Conservation (phyloP, 768 basidiomycete species). For the Lentinus tigrinus region DNA sequence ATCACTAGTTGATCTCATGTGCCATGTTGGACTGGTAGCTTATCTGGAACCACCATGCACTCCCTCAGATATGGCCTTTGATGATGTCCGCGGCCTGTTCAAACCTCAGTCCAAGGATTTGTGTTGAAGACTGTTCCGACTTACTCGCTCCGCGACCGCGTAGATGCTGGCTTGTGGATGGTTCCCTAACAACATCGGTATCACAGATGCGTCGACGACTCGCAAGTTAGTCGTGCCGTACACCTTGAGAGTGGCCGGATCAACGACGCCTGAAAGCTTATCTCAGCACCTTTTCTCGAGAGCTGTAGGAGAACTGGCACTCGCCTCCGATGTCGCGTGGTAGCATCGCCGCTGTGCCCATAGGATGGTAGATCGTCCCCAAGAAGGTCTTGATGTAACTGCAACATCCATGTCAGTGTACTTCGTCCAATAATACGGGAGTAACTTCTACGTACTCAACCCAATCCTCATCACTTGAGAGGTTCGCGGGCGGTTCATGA, state of each 20-base stretch:
- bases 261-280: neutral
- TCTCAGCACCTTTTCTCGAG: neutral
- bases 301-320: neutral
- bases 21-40: neutral
- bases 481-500: neutral
- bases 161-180: constrained; percentile 12
- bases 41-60: too few relatives aligned
- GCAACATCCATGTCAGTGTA: neutral
- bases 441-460: neutral
- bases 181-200: constrained; percentile 6
- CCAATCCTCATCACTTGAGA: neutral
- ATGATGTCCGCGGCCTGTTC: neutral
- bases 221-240: constrained; percentile 18
- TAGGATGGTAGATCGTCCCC: neutral
- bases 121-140: neutral
- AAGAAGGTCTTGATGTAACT: constrained; percentile 6
- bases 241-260: constrained; percentile 3
- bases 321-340: constrained; percentile 3
- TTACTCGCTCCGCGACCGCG: constrained; percentile 6
- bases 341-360: constrained; percentile 5
- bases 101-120: neutral
- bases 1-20: neutral
- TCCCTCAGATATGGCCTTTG: neutral
- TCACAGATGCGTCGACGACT: constrained; percentile 11
- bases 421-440: neutral